These are phyloP conservation scores for Cercospora beticola DNA, from an alignment of 2,329 filamentous ascomycete species.

Conservation along the genomic window DNA sequence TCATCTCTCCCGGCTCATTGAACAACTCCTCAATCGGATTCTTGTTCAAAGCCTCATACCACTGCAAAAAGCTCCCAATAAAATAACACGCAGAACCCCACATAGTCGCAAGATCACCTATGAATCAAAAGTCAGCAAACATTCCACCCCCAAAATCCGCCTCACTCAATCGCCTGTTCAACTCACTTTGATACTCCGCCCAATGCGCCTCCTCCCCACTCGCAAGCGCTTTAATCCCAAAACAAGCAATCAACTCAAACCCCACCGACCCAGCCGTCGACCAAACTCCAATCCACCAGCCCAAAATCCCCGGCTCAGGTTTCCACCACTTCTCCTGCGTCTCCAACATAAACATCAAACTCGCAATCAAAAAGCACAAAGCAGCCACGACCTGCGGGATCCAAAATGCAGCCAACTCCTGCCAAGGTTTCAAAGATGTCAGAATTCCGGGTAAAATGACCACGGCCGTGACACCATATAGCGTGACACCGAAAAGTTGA, in stretches of 20 bases:
- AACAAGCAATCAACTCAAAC: constrained; percentile 27
- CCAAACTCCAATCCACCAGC: constrained; percentile 37
- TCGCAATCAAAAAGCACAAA: constrained; percentile 33
- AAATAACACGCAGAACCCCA: constrained; percentile 33
- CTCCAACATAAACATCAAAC: constrained; percentile 34
- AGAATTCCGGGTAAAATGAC: constrained; percentile 33
- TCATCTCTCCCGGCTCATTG: constrained; percentile 29
- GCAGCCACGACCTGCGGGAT: constrained; percentile 34
- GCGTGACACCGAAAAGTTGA: constrained; percentile 34
- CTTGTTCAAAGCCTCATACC: constrained; percentile 36
- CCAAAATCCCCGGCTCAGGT: constrained; percentile 28
- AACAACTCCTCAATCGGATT: constrained; percentile 29
- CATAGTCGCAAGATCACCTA: constrained; percentile 25
- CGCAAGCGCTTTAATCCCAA: constrained; percentile 16
- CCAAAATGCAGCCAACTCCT: constrained; percentile 31
- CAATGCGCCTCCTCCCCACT: constrained; percentile 8
- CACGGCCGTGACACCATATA: constrained; percentile 31
- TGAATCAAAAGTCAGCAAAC: neutral
- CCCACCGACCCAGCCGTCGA: constrained; percentile 32
- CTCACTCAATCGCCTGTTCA: too few species aligned
- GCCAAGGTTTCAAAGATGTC: constrained; percentile 26
- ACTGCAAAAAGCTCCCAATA: constrained; percentile 31
- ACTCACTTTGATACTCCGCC: constrained; percentile 29
- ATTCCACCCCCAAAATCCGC: neutral
- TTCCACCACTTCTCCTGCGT: constrained; percentile 36